Evolutionary conservation across 352 stramenopile species (phyloP).

Genomic region (Aphanomyces astaci): DNA sequence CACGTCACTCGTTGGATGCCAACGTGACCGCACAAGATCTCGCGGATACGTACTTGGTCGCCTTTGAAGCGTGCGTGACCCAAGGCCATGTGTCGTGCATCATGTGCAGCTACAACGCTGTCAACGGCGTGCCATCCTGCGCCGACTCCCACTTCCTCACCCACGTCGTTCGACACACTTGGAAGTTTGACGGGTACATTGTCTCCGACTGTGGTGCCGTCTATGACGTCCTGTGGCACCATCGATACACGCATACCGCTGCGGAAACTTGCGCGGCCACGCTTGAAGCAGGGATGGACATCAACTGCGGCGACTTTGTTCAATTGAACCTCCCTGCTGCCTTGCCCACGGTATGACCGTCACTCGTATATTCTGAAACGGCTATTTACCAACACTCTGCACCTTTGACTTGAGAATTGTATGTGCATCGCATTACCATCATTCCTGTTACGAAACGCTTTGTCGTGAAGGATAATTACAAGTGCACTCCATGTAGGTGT

Average conservation of each 20-base stretch:
- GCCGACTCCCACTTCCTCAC: slow-evolving; percentile 79
- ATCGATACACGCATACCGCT: slow-evolving; percentile 70
- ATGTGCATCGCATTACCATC: too few species aligned
- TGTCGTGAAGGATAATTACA: too few species aligned
- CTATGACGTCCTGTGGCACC: slow-evolving; percentile 59
- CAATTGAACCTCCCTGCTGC: slow-evolving; percentile 53
- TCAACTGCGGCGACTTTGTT: slow-evolving; percentile 85
- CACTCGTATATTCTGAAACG: too few species aligned
- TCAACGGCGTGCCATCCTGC: slow-evolving; percentile 92
- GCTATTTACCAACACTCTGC: too few species aligned
- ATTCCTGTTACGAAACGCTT: too few species aligned
- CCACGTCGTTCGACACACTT: slow-evolving; percentile 55
- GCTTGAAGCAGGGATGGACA: slow-evolving; percentile 71
- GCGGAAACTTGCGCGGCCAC: slow-evolving; percentile 53
- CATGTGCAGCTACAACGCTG: slow-evolving; percentile 96
- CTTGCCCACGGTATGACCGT: slow-evolving; percentile 42
- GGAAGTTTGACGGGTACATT: slow-evolving; percentile 92
- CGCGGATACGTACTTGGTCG: slow-evolving; percentile 87
- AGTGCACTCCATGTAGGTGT: too few species aligned
- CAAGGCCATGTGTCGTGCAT: slow-evolving; percentile 72
- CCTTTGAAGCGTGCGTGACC: slow-evolving; percentile 75
- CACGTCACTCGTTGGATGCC: slow-evolving; percentile 84
- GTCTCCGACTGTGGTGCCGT: slow-evolving; percentile 92
- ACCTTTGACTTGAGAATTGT: too few species aligned
- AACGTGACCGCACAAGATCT: slow-evolving; percentile 87